Base-by-base conservation (phyloP, 345 rosid genomes). In the Cochlearia excelsa region DNA sequence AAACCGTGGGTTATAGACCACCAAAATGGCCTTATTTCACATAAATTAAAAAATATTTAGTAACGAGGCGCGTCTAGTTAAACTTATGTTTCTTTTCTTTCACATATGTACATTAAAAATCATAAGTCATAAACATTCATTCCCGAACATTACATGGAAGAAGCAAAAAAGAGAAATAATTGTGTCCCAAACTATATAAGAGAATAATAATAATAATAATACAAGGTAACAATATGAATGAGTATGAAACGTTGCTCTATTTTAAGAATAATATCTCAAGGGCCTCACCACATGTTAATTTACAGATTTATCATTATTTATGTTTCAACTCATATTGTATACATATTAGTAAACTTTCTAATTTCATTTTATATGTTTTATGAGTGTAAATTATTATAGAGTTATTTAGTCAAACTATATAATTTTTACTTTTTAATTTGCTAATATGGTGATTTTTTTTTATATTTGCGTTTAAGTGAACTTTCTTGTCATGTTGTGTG, bases 141-240 rank as follows among this genome's bases (percentile, higher is more conserved):
- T 39, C 33, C 29, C 34, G 7, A 57, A 66, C 51, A 66, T 37
- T 4, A 10, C 16, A 47, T 23, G 43, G 34, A 30, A 40, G 50
- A 49, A 7, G 43, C 44, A 57, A 66, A 67, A 67, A 3, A 46
- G 39, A 28, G 3, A 29, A 43, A 67, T 67, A 42, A 58, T 51
- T 58, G 51, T 67, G 71, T 67, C 46, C 4, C 65, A 58, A 67
- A 35, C 53, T 59, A 58, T 67, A 50, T 67, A 27, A 42, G 49
- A 26, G 49, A 5, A 66, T 57, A 6, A 57, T 42, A 37, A 57
- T 40, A n/a, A n/a, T n/a, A n/a, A n/a, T n/a, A n/a, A n/a, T n/a
- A 42, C 58, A 50, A 49, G 56, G 44, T 30, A 49, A 49, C 44
- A 11, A 33, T 7, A 41, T 42, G 51, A 66, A 66, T 66, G 70